Evolutionary conservation across 306 rosid species (phyloP), one percentile per base, ranked within the genome.

Genomic region (Abrus precatorius): DNA sequence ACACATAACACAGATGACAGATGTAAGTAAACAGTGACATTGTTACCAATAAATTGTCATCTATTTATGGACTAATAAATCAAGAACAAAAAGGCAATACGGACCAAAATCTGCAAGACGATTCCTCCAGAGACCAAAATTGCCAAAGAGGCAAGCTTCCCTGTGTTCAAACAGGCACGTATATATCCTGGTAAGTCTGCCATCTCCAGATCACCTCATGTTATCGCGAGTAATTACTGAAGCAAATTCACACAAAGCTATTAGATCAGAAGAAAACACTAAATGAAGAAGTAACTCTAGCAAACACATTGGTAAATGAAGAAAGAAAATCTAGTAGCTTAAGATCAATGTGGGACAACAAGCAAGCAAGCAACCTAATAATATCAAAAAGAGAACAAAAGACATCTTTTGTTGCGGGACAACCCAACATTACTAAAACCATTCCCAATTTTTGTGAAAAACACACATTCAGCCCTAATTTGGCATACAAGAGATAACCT

Each of bases 101-200:
- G 6, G 9, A 95, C 99, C 97, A 95, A 80, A 82, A 95, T 87
- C 82, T 95, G 99, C 84, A 95, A 71, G 48, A 91, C 97, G 27
- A 95, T 89, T 55, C 97, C 99, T 32, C 94, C 92, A 2, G 99
- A 78, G 49, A 95, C 99, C 84, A 95, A 82, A 61, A 95, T 89
- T 69, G 97, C 97, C 88, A 95, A 80, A 59, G 79, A 84, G 50
- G 90, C 94, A 79, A 93, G 93, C 73, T 89, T 90, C 69, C 95
- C 97, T 1, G 90, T 85, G 53, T 90, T 78, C 81, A 93, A 85
- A 85, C 97, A 95, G 76, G 88, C 81, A 49, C 82, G 88, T 43
- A 95, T 1, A 83, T 93, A 84, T 67, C 89, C 85, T 1, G 97
- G 97, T 88, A 93, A 69, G 69, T 95, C 99, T 52, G 94, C 85